These are phyloP conservation scores for Rosa rugosa DNA, from an alignment of 306 rosid species.

Conservation along the genomic window DNA sequence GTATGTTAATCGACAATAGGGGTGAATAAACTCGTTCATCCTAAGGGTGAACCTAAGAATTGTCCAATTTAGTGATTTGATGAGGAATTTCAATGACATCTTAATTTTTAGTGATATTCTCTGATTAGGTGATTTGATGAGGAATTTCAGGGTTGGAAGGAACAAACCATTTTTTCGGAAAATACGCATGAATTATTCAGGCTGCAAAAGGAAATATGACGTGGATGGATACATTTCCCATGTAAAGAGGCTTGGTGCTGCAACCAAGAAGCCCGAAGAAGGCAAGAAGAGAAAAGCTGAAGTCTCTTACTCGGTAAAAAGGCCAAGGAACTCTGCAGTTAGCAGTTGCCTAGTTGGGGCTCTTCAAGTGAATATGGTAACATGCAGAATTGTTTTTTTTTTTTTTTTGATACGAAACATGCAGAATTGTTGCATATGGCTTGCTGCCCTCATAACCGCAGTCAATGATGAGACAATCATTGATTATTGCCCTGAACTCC, in stretches of 20 bases:
- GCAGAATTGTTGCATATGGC: too few species aligned
- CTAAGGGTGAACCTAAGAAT: too few species aligned
- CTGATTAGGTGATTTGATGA: background rate
- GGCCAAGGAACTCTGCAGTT: conserved; percentile 48
- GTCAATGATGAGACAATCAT: too few species aligned
- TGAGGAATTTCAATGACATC: background rate
- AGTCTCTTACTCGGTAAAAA: conserved; percentile 29
- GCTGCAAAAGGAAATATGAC: conserved; percentile 94
- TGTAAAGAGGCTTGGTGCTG: conserved; percentile 53
- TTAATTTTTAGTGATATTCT: background rate
- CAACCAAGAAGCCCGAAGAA: too few species aligned
- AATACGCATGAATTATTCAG: conserved; percentile 90
- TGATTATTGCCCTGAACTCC: too few species aligned
- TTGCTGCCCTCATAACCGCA: too few species aligned
- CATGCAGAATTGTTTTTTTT: too few species aligned
- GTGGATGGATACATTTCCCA: conserved; percentile 73
- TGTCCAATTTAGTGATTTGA: too few species aligned
- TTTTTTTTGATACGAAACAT: too few species aligned
- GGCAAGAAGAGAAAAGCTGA: conserved; percentile 73
- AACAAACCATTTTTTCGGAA: conserved; percentile 81
- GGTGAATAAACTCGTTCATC: too few species aligned
- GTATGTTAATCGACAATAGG: too few species aligned
- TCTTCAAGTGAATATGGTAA: background rate
- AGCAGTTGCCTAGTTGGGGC: background rate
- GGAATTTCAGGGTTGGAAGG: conserved; percentile 79